These are phyloP conservation scores for Yamadazyma songkhlaensis DNA, from an alignment of 1,139 yeast genomes.

Conservation along the genomic window DNA sequence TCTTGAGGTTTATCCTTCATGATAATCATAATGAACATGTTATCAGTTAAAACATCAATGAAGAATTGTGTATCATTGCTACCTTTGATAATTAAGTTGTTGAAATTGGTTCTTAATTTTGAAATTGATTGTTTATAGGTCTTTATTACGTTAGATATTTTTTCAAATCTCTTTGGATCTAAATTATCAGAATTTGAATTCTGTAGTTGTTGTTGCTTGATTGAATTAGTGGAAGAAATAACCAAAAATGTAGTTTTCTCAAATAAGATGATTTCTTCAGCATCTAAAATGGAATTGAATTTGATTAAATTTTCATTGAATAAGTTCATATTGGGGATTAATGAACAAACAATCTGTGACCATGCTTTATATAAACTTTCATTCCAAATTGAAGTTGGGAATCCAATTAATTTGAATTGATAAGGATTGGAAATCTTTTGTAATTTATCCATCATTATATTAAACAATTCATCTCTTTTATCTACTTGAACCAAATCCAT, in stretches of 20 bases:
- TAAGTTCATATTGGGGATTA: slow-evolving; percentile 85
- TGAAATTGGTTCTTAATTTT: slow-evolving; percentile 81
- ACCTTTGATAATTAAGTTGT: slow-evolving; percentile 73
- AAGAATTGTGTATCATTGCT: slow-evolving; percentile 64
- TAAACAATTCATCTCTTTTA: slow-evolving; percentile 79
- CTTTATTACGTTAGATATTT: slow-evolving; percentile 89
- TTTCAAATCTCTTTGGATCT: slow-evolving; percentile 93
- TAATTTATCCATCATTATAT: slow-evolving; percentile 78
- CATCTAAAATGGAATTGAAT: slow-evolving; percentile 74
- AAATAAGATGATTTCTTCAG: slow-evolving; percentile 87
- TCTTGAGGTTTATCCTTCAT: slow-evolving; percentile 35
- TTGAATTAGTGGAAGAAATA: slow-evolving; percentile 65
- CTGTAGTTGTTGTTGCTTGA: slow-evolving; percentile 22
- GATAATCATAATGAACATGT: slow-evolving; percentile 75
- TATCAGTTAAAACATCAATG: slow-evolving; percentile 67
- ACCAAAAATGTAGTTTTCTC: slow-evolving; percentile 94
- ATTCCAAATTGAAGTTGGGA: slow-evolving; percentile 97
- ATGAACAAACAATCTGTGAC: slow-evolving; percentile 93
- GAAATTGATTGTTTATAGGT: slow-evolving; percentile 92
- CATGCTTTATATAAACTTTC: slow-evolving; percentile 95
- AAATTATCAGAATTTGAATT: slow-evolving; percentile 23
- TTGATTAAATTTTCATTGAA: slow-evolving; percentile 76
- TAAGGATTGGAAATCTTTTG: slow-evolving; percentile 75
- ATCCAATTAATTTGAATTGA: slow-evolving; percentile 80
- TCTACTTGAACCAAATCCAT: slow-evolving; percentile 94